Conservation (phyloP, 805 yeast species). For the Lipomyces spencermartinsiae region DNA sequence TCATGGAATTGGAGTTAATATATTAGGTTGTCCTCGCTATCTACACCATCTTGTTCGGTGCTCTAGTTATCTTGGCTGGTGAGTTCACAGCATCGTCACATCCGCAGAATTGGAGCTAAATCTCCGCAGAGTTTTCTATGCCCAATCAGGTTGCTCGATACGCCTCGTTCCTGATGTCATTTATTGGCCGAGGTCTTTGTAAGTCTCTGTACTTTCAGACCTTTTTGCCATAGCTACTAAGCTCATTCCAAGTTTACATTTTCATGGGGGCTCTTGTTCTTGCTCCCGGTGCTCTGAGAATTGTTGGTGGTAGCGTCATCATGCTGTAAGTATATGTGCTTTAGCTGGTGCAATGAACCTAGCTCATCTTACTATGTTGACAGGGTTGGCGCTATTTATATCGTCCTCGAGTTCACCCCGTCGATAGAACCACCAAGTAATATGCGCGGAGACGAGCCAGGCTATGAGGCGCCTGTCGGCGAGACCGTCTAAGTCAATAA, state of each 20-base stretch:
- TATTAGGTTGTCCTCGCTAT: conserved; percentile 43
- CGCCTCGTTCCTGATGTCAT: conserved; percentile 65
- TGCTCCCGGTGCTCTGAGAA: conserved; percentile 61
- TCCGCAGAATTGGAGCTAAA: neutral
- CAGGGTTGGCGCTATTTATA: conserved; percentile 62
- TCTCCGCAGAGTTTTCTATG: conserved; percentile 53
- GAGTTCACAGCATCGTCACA: neutral
- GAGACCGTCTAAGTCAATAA: conserved; percentile 31
- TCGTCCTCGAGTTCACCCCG: conserved; percentile 72
- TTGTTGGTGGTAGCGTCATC: conserved; percentile 64
- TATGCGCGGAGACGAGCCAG: conserved; percentile 63
- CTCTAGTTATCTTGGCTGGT: conserved; percentile 37
- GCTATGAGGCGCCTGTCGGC: conserved; percentile 38
- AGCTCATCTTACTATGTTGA: neutral
- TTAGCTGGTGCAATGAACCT: neutral
- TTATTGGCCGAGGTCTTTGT: conserved; percentile 76
- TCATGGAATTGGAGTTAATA: neutral
- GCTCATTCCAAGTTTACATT: conserved; percentile 53
- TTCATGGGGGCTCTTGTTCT: conserved; percentile 57
- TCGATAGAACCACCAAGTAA: conserved; percentile 80
- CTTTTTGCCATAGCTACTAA: neutral
- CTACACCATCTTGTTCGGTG: conserved; percentile 45
- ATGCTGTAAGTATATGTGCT: conserved; percentile 45
- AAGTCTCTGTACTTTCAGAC: conserved; percentile 43
- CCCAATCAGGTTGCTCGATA: conserved; percentile 55